Base-by-base conservation (phyloP, 495 filamentous ascomycete genomes). In the Annulohypoxylon moriforme region DNA sequence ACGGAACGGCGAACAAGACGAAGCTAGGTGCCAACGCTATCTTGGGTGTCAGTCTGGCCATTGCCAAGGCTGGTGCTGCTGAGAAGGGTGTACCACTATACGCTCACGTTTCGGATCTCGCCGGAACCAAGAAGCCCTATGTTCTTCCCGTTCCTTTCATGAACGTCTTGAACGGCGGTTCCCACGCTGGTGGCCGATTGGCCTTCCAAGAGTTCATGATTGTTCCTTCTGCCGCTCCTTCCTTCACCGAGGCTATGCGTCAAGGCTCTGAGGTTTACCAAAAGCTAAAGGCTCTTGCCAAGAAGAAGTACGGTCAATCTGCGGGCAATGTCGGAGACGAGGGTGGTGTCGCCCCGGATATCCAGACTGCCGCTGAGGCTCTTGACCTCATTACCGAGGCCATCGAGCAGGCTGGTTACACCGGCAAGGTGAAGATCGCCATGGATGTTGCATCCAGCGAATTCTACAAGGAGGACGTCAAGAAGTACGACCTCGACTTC, bases 201-300 rank as follows among this genome's bases (percentile, higher is more conserved):
- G 96, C 96, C 69, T 99, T 99, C 91, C 96, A 99, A 85, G 96
- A 99, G 84, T 99, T 99, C 90, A 99, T 99, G 96, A 97, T 99
- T 76, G 96, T 98, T 53, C 96, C 96, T 67, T 90, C 87, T 57
- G 78, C 81, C 57, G 95, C 95, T 72, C 89, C 92, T 64, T 88
- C 92, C 64, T 99, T 99, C 89, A 89, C 90, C 74, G 95, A 99
- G 89, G 95, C 90, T 80, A 90, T 99, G 86, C 94, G 95, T 79
- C 92, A 96, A 85, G 95, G 95, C 75, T 84, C 94, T 74, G 95
- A 99, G 84, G 93, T 97, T 78, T 99, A 99, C 90, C 94, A 97
- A 82, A 92, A 93, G 85, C 92, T 99, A 77, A 99, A 99, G 92
- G 67, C 86, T 78, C 89, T 98, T 49, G 96, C 96, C 77, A 99